Conservation (phyloP, 306 rosid species). For the Morella rubra region DNA sequence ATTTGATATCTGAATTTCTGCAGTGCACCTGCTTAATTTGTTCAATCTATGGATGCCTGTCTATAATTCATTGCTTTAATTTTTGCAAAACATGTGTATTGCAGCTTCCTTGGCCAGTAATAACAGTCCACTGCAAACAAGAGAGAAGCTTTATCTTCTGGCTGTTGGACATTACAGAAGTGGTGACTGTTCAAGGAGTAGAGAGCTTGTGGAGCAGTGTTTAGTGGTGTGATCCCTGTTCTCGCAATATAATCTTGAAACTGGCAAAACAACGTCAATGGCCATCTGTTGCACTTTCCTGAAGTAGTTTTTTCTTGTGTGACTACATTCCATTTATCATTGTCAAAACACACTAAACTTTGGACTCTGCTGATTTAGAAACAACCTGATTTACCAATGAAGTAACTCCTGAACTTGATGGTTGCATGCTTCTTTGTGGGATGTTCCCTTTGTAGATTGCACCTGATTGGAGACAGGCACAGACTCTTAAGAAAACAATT, state of each 20-base stretch:
- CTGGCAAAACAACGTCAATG: slow-evolving; percentile 1
- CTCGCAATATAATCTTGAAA: not conserved
- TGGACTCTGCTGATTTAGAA: not conserved
- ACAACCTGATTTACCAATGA: not conserved
- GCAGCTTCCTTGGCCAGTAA: slow-evolving; percentile 68
- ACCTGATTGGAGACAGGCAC: slow-evolving; percentile 94
- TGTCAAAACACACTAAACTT: not conserved
- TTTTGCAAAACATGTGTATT: not conserved
- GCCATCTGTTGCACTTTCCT: not conserved
- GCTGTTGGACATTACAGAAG: slow-evolving; percentile 75
- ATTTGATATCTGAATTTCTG: not conserved
- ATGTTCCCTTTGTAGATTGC: slow-evolving; percentile 55
- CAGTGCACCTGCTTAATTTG: not conserved
- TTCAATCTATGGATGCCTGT: not conserved
- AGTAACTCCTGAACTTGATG: not conserved
- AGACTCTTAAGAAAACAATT: slow-evolving; percentile 58
- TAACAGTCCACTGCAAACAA: slow-evolving; percentile 52
- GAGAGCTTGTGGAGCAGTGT: slow-evolving; percentile 70
- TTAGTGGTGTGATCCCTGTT: slow-evolving; percentile 48
- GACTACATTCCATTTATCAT: not conserved
- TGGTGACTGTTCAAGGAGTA: slow-evolving; percentile 69
- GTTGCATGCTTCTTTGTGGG: slow-evolving; percentile 4
- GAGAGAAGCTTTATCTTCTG: slow-evolving; percentile 88
- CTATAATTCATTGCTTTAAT: slow-evolving; percentile 1
- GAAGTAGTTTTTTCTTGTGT: not conserved